Evolutionary conservation across 768 basidiomycete species (phyloP).

Genomic region (Lactarius deliciosus): DNA sequence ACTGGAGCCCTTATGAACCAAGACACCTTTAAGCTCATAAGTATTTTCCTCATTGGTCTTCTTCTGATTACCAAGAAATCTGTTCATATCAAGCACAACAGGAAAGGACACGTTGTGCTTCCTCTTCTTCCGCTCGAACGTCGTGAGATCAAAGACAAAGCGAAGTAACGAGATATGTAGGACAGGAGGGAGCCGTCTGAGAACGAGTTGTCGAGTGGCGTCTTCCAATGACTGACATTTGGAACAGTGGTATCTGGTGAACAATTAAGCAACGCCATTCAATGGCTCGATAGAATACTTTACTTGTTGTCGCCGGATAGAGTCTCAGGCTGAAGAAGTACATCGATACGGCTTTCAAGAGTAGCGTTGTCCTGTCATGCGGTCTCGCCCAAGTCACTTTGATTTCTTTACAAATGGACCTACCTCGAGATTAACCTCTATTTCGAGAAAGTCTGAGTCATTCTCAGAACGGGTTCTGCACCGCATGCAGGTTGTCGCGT

Average conservation of each 20-base stretch:
- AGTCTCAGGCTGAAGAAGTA: constrained; percentile 63
- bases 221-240: constrained; percentile 70
- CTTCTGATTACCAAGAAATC: constrained; percentile 44
- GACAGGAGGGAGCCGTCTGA: constrained; percentile 76
- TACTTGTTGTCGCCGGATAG: constrained; percentile 85
- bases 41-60: constrained; percentile 35
- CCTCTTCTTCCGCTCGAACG: constrained; percentile 83
- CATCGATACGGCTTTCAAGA: constrained; percentile 71
- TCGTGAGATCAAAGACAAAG: constrained; percentile 83
- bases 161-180: constrained; percentile 90
- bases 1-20: constrained; percentile 88
- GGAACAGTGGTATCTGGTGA: constrained; percentile 73
- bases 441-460: constrained; percentile 74
- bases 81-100: constrained; percentile 65
- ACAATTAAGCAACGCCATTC: constrained; percentile 9
- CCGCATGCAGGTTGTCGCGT: constrained; percentile 72
- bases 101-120: constrained; percentile 84
- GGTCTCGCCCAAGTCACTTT: constrained; percentile 1
- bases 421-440: constrained; percentile 84
- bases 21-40: constrained; percentile 85
- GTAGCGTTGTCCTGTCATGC: constrained; percentile 58
- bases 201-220: constrained; percentile 73
- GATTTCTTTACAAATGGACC: constrained; percentile 16
- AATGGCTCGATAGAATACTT: constrained; percentile 26
- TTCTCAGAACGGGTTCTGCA: constrained; percentile 72